Base-by-base conservation (phyloP, 257 asterid genomes). In the Capsicum baccatum region DNA sequence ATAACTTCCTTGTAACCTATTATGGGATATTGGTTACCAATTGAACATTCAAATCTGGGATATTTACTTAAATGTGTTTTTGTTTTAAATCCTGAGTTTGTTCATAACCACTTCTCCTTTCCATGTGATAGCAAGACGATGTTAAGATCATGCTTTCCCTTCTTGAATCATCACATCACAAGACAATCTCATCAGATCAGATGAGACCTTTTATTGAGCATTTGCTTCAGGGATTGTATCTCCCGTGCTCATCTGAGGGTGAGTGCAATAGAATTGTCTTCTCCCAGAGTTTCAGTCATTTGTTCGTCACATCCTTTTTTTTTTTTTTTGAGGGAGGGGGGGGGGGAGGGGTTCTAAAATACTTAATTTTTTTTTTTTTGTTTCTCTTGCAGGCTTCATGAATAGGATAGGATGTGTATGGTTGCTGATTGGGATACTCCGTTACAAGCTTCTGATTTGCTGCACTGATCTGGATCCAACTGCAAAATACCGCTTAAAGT, bases 401-500 rank as follows among this genome's bases (percentile, higher is more conserved):
- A 84, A 79, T 85, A 87, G 83, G 33, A 83, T 93, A 16, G 99
- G 98, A 78, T 84, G 89, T 82, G 89, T 92, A 13, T 88, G 95
- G 85, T 79, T 95, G 70, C 91, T 87, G 81, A 89, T 95, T 83
- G 99, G 98, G 47, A 90, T 90, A 19, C 63, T 97, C 55, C 98
- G 98, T 8, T 97, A 91, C 90, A 89, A 88, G 86, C 98, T 97
- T 79, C 87, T 97, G 90, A 90, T 92, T 85, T 74, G 90, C 84
- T 89, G 90, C 85, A 90, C 88, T 89, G 92, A 91, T 87, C 87
- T 94, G 86, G 99, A 97, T 86, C 99, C 98, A 64, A 86, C 97
- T 84, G 89, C 89, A 42, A 97, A 95, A 86, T 90, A 93, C 88
- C 84, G 94, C 5, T 42, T 97, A 67, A 94, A 91, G 92, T 87